A percentile compares a stretch with the other conserved stretches of the same genome.
phyloP scores from a whole-genome alignment of 257 asterid genomes.

The Asclepias syriaca region DNA sequence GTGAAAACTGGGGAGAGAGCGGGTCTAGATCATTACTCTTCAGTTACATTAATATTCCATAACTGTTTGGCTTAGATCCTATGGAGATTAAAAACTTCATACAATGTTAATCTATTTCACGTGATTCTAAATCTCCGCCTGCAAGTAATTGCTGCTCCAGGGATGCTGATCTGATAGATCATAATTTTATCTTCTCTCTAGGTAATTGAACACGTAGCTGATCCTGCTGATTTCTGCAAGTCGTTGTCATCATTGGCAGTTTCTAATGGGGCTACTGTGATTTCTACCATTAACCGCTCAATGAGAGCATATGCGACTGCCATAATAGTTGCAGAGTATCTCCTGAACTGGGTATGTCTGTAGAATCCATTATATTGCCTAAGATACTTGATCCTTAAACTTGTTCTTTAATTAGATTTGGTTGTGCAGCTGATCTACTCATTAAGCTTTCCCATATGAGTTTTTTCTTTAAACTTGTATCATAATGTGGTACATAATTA shows the following conservation, averaged over 20 bases:
- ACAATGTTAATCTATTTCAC: not conserved
- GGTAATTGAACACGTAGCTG: constrained; percentile 97
- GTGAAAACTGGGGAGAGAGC: not conserved
- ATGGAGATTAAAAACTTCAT: not conserved
- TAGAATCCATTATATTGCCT: not conserved
- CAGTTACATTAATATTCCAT: not conserved
- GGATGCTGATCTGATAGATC: not conserved
- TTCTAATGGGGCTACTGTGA: constrained; percentile 66
- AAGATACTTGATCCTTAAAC: not conserved
- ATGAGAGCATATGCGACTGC: constrained; percentile 94
- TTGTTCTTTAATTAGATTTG: not conserved
- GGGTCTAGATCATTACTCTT: not conserved
- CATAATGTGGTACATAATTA: not conserved
- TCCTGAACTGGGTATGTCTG: constrained; percentile 71
- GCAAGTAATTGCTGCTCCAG: not conserved
- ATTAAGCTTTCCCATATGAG: not conserved
- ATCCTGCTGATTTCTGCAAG: constrained; percentile 85
- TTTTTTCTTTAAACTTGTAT: not conserved
- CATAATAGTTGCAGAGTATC: constrained; percentile 66
- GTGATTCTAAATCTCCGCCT: not conserved
- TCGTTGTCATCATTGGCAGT: constrained; percentile 74
- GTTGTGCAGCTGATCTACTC: not conserved
- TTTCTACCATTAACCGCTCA: constrained; percentile 88
- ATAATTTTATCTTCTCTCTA: constrained; percentile 22
- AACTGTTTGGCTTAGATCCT: not conserved